A percentile compares a stretch with the other conserved stretches of the same genome.
Conservation (phyloP, 495 filamentous ascomycete genomes). For the Penicillium soppii region DNA sequence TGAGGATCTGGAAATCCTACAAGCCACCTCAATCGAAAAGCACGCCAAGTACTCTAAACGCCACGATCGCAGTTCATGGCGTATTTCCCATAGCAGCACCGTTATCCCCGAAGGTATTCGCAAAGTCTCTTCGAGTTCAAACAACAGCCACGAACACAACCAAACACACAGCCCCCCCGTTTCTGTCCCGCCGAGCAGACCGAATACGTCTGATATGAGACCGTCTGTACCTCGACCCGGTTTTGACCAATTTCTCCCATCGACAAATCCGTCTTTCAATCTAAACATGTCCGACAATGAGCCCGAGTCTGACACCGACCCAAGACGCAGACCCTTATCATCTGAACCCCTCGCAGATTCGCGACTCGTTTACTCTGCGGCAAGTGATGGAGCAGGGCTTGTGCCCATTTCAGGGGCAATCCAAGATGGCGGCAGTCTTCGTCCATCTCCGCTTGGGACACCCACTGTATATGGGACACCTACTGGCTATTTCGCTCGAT, state of each 20-base stretch:
- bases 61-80: constrained; percentile 7
- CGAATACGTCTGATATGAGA: constrained; percentile 8
- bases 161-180: constrained; percentile 3
- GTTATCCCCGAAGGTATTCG: constrained; percentile 7
- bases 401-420: background rate
- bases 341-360: constrained; percentile 1
- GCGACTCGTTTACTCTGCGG: constrained; percentile 5
- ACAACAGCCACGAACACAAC: constrained; percentile 9
- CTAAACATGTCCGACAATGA: constrained; percentile 3
- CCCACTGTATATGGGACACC: constrained; percentile 11
- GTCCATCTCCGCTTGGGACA: constrained; percentile 12
- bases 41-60: constrained; percentile 19
- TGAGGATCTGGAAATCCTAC: constrained; percentile 60
- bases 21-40: constrained; percentile 52
- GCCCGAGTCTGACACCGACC: background rate
- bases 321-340: background rate
- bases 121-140: constrained; percentile 7
- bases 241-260: background rate
- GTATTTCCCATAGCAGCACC: constrained; percentile 16
- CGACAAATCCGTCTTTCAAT: background rate
- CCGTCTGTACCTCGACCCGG: constrained; percentile 7
- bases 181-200: constrained; percentile 4
- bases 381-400: constrained; percentile 4
- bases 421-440: constrained; percentile 7
- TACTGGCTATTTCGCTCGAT: constrained; percentile 8